These are phyloP conservation scores for Gossypium bickii DNA, from an alignment of 345 rosid species.

Conservation along the genomic window DNA sequence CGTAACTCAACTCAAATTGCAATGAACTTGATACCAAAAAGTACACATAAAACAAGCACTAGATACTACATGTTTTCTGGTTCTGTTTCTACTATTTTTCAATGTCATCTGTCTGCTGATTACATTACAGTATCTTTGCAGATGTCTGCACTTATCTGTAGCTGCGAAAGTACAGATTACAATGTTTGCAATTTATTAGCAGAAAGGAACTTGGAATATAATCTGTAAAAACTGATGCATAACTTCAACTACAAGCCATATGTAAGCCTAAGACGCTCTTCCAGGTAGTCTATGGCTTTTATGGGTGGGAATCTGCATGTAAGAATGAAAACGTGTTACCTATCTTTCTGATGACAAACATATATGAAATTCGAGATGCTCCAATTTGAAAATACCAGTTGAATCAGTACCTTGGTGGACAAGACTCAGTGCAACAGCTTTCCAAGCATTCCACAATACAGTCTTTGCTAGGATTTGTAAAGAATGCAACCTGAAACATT, in stretches of 20 bases:
- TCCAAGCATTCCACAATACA: constrained; percentile 68
- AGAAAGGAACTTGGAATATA: background rate
- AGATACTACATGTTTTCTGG: too few relatives aligned
- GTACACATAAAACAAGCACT: too few relatives aligned
- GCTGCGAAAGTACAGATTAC: background rate
- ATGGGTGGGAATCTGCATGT: constrained; percentile 10
- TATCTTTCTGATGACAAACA: background rate
- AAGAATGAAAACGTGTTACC: background rate
- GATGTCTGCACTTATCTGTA: background rate
- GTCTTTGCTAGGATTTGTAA: constrained; percentile 59
- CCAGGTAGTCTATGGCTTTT: background rate
- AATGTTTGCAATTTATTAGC: background rate
- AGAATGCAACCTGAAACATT: constrained; percentile 57
- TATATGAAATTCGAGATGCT: background rate
- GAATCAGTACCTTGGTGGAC: constrained; percentile 50
- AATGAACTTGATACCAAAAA: too few relatives aligned
- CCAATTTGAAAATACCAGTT: background rate
- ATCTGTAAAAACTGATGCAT: background rate
- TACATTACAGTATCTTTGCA: background rate
- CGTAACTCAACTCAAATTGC: too few relatives aligned
- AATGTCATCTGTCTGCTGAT: background rate
- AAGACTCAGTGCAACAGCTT: constrained; percentile 70
- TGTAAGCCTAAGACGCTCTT: background rate
- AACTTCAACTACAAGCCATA: background rate
- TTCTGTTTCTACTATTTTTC: too few relatives aligned